These are phyloP conservation scores for Penicillium italicum DNA, from an alignment of 2,329 filamentous ascomycete genomes.

Conservation along the genomic window DNA sequence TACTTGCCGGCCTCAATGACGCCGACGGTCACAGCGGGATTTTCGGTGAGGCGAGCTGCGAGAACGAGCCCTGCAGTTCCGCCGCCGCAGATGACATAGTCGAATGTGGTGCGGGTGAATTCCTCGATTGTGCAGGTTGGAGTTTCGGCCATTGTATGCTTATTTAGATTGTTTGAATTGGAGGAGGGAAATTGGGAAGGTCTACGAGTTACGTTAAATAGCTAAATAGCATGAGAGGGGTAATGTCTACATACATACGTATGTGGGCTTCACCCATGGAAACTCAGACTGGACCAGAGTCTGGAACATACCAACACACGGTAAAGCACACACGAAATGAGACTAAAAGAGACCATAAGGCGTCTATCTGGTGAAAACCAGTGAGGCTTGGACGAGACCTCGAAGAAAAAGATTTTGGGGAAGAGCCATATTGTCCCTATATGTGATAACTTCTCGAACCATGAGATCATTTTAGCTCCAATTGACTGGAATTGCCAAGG, in stretches of 20 bases:
- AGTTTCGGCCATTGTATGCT: neutral
- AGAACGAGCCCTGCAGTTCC: slow-evolving; percentile 52
- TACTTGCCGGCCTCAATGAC: slow-evolving; percentile 46
- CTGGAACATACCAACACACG: neutral
- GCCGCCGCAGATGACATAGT: slow-evolving; percentile 50
- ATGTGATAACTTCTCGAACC: neutral
- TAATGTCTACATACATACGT: neutral
- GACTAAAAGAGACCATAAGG: too few relatives aligned
- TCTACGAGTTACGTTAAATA: neutral
- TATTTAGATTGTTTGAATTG: neutral
- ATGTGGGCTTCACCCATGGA: neutral
- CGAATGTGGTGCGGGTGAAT: slow-evolving; percentile 16
- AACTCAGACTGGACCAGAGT: neutral
- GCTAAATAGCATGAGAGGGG: neutral
- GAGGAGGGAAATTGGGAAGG: too few relatives aligned
- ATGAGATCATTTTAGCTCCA: neutral
- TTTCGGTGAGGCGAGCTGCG: slow-evolving; percentile 41
- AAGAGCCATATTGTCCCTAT: neutral
- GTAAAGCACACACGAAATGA: neutral
- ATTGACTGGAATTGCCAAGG: neutral
- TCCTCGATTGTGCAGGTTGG: slow-evolving; percentile 13
- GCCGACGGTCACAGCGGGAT: slow-evolving; percentile 40
- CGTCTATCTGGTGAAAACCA: neutral
- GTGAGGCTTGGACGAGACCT: neutral
- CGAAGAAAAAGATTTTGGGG: neutral